A percentile compares a stretch with the other conserved stretches of the same genome.
Evolutionary conservation across 2,329 filamentous ascomycete genomes (phyloP).

Genomic region (Cladosporium colombiae): DNA sequence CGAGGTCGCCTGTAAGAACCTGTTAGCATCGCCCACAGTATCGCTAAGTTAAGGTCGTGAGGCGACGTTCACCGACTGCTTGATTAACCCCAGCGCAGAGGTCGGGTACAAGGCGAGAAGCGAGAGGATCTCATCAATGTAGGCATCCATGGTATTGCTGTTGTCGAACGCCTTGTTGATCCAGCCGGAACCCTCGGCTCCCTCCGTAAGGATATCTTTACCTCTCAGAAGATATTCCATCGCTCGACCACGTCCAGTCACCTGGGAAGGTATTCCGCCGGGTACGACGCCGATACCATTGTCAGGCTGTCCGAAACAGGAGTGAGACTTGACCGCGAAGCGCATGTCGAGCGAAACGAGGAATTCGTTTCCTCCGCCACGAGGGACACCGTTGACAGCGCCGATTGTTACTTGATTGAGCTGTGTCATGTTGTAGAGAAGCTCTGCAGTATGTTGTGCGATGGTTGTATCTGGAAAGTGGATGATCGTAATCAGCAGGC

Average conservation of each 20-base stretch:
- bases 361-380: not conserved
- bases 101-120: not conserved
- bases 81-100: not conserved
- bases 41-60: not conserved
- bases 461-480: not conserved
- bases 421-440: not conserved
- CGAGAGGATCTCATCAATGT: not conserved
- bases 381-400: not conserved
- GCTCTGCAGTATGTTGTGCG: not conserved
- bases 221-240: not conserved
- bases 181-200: not conserved
- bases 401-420: not conserved
- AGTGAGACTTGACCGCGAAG: not conserved
- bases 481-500: not conserved
- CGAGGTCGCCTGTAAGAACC: not conserved
- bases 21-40: not conserved
- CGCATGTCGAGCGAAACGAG: not conserved
- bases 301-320: not conserved
- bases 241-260: not conserved
- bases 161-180: not conserved
- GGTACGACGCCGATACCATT: not conserved
- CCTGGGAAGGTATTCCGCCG: not conserved
- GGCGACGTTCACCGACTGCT: not conserved
- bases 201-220: not conserved
- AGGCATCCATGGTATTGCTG: not conserved